Conservation (phyloP, 306 rosid genomes). For the Trichosanthes cucumerina region DNA sequence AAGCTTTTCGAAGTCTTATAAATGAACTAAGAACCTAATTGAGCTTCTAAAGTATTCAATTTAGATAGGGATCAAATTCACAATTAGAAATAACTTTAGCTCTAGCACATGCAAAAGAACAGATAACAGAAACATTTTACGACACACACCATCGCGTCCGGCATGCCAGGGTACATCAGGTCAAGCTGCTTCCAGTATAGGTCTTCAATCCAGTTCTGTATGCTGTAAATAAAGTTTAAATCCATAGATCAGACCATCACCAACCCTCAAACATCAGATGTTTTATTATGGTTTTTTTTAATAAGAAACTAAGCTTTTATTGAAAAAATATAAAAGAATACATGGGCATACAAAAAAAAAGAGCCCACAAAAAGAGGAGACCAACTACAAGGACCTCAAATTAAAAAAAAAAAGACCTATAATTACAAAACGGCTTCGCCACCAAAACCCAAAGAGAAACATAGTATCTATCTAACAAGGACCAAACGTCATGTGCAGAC, state of each 20-base stretch:
- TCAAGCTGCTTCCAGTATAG: slow-evolving; percentile 93
- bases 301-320: too few relatives aligned
- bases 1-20: not conserved
- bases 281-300: not conserved
- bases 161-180: slow-evolving; percentile 83
- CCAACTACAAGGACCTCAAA: too few relatives aligned
- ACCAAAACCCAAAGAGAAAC: too few relatives aligned
- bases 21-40: not conserved
- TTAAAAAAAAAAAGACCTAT: too few relatives aligned
- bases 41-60: not conserved
- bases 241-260: not conserved
- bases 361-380: too few relatives aligned
- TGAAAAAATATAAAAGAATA: too few relatives aligned
- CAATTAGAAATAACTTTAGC: not conserved
- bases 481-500: too few relatives aligned
- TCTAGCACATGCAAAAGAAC: slow-evolving; percentile 1
- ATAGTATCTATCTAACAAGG: too few relatives aligned
- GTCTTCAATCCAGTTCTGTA: slow-evolving; percentile 96
- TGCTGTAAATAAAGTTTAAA: slow-evolving; percentile 31
- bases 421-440: too few relatives aligned
- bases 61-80: not conserved
- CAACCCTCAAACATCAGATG: not conserved
- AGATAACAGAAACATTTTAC: slow-evolving; percentile 9
- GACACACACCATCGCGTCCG: slow-evolving; percentile 72
- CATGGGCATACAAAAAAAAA: too few relatives aligned